These are phyloP conservation scores for Raffaelea deltoideospora DNA, from an alignment of 2,329 filamentous ascomycete species.

Conservation along the genomic window DNA sequence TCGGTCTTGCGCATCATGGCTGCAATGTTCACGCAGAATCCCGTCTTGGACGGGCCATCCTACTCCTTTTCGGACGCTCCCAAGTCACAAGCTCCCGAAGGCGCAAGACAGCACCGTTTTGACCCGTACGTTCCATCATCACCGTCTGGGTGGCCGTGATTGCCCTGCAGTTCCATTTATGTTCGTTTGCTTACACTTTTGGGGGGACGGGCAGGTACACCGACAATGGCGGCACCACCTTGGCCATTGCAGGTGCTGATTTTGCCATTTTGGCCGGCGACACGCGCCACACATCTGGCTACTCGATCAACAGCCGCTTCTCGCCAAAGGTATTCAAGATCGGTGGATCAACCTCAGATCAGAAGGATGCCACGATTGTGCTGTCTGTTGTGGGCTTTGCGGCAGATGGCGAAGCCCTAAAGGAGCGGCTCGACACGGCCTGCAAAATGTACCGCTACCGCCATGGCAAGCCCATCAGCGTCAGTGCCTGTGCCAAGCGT, in stretches of 20 bases:
- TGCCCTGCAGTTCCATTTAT: too few relatives aligned
- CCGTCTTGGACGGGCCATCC: slow-evolving; percentile 52
- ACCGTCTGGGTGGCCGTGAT: too few relatives aligned
- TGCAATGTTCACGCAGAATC: slow-evolving; percentile 57
- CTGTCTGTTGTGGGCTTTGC: slow-evolving; percentile 92
- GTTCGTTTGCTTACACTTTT: too few relatives aligned
- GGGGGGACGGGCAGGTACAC: too few relatives aligned
- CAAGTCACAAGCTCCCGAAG: slow-evolving; percentile 35
- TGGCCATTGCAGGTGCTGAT: slow-evolving; percentile 85
- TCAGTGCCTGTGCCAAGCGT: slow-evolving; percentile 87
- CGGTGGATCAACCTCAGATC: slow-evolving; percentile 74
- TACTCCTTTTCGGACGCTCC: slow-evolving; percentile 52
- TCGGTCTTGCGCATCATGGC: slow-evolving; percentile 39
- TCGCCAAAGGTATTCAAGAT: slow-evolving; percentile 95
- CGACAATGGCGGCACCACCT: slow-evolving; percentile 92
- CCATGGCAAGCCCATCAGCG: slow-evolving; percentile 89
- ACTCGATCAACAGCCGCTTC: slow-evolving; percentile 97
- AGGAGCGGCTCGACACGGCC: slow-evolving; percentile 82
- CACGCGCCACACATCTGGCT: slow-evolving; percentile 87
- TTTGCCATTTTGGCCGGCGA: slow-evolving; percentile 96
- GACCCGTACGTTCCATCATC: slow-evolving; percentile 55
- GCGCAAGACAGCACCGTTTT: slow-evolving; percentile 61
- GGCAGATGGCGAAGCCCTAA: slow-evolving; percentile 83
- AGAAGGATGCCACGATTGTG: slow-evolving; percentile 73
- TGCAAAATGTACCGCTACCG: slow-evolving; percentile 99